Percentiles rank a stretch among this genome's conserved stretches.
Evolutionary conservation across 2,329 filamentous ascomycete genomes (phyloP).

Genomic region (Calonectria pseudoturangicola): DNA sequence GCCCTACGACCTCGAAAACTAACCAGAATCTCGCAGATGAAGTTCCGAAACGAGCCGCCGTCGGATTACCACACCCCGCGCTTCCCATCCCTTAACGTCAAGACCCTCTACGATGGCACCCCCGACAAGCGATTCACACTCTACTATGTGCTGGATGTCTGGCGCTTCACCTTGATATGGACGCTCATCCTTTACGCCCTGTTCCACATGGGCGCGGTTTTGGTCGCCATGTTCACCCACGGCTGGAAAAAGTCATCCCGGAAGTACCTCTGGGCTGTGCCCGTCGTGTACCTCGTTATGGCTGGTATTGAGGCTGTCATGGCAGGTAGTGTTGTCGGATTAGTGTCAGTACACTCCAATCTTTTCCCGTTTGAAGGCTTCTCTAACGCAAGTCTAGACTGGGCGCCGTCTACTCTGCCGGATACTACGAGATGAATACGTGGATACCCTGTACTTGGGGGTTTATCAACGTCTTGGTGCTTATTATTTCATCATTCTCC

Average conservation of each 20-base stretch:
- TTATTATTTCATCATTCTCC: conserved; percentile 93
- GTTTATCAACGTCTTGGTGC: conserved; percentile 86
- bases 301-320: conserved; percentile 86
- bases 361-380: not conserved
- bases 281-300: conserved; percentile 81
- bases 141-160: conserved; percentile 85
- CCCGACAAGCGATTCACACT: conserved; percentile 73
- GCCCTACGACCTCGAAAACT: conserved; percentile 19
- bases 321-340: conserved; percentile 86
- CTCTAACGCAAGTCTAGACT: conserved; percentile 69
- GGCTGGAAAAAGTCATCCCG: conserved; percentile 73
- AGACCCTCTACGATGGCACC: conserved; percentile 67
- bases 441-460: conserved; percentile 96
- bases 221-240: conserved; percentile 84
- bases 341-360: conserved; percentile 76
- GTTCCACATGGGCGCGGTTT: conserved; percentile 83
- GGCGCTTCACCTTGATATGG: conserved; percentile 92
- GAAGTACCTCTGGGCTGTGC: conserved; percentile 82
- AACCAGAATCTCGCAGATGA: conserved; percentile 50
- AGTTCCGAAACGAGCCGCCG: conserved; percentile 60
- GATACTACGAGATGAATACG: conserved; percentile 93
- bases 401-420: conserved; percentile 86
- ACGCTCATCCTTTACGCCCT: conserved; percentile 86
- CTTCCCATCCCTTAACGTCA: conserved; percentile 90
- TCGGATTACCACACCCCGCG: conserved; percentile 77